Percentiles rank a stretch among this genome's conserved stretches.
These are phyloP conservation scores for Trichosanthes truncata DNA, from an alignment of 306 rosid genomes.

Conservation along the genomic window DNA sequence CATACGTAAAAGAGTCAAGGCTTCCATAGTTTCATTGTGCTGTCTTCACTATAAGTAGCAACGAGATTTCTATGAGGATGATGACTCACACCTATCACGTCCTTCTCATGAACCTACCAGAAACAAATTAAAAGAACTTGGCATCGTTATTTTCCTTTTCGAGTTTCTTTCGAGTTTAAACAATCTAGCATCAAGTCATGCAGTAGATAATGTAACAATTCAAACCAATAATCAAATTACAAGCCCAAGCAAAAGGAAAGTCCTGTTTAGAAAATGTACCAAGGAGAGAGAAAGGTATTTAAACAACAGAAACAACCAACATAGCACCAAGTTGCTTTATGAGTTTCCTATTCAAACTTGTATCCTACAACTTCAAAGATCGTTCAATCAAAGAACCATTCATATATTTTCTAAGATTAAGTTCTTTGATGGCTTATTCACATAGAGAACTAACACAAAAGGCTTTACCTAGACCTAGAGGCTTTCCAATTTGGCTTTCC, in stretches of 20 bases:
- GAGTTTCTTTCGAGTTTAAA: background rate
- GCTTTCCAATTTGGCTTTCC: background rate
- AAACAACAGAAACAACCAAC: background rate
- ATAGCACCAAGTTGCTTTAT: background rate
- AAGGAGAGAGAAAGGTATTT: background rate
- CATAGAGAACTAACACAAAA: background rate
- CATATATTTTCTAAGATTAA: background rate
- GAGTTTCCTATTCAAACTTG: background rate
- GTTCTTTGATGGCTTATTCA: background rate
- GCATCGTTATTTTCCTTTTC: background rate
- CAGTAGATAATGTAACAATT: background rate
- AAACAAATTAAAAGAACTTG: background rate
- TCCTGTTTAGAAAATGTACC: background rate
- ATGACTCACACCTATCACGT: constrained; percentile 80
- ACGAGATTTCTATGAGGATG: constrained; percentile 98
- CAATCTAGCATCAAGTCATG: background rate
- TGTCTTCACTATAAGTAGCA: constrained; percentile 76
- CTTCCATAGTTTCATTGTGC: constrained; percentile 95
- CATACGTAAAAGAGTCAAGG: constrained; percentile 34
- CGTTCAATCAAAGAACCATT: background rate
- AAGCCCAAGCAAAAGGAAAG: background rate
- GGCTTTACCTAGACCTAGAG: background rate
- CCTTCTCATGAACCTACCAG: constrained; percentile 89
- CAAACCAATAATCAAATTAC: background rate
- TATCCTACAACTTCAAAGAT: background rate